Evolutionary conservation across 106 monocot genomes (phyloP), one percentile per base, ranked within the genome.

Genomic region (Apostasia shenzhenica): DNA sequence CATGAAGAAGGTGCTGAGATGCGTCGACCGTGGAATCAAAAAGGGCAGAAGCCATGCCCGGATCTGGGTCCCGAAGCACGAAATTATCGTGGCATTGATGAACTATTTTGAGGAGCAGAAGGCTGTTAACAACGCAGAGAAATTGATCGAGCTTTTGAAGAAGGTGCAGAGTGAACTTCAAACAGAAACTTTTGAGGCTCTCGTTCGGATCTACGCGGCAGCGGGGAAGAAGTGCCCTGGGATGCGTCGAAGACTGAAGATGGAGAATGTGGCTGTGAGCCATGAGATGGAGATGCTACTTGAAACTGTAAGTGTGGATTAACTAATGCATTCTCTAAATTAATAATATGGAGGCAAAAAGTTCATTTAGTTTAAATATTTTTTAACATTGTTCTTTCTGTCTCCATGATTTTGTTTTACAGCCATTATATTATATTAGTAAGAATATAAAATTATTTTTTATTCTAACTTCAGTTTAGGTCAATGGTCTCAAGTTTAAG

Each of bases 171-270:
- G 6, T 13, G 82, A 83, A 41, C 38, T 90, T 13, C 76, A 77
- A 46, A 50, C 73, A 9, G 85, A 81, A 41, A 73, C 88, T 44
- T 85, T 87, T 14, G 99, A 90, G 61, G 39, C 79, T 1, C 79
- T 99, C 6, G 63, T 99, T 13, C 79, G 79, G 70, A 79, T 72
- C 3, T 99, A 99, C 63, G 85, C 67, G 1, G 78, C 79, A 57
- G 76, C 93, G 6, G 83, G 77, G 43, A 83, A 72, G 75, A 90
- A 75, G 46, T 66, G 79, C 73, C 87, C 87, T 4, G 89, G 89
- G 8, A 87, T 99, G 80, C 72, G 81, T 53, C 81, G 14, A 1
- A 62, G 99, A 14, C 66, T 99, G 75, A 99, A 90, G 83, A 88
- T 99, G 81, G 93, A 99, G 65, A 83, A 83, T 14, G 83, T 90